Conservation (phyloP, 169 alveolate species). For the Plasmodium gaboni region DNA sequence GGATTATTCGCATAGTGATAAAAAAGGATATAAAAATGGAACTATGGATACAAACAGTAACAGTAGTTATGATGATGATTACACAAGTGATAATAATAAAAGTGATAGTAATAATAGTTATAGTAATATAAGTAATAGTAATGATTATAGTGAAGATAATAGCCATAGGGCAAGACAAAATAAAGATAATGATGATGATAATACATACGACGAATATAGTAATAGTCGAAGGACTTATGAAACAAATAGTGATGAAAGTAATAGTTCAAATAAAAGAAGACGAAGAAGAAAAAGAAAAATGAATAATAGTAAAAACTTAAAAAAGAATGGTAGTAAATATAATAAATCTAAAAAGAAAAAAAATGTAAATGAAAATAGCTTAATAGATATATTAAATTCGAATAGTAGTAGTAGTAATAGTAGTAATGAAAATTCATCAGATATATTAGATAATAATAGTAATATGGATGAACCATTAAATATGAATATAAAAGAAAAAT, state of each 20-base stretch:
- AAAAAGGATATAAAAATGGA: background rate
- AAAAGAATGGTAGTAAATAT: background rate
- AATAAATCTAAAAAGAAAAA: background rate
- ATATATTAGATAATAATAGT: slow-evolving; percentile 38
- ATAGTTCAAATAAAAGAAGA: background rate
- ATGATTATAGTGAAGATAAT: background rate
- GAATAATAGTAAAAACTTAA: background rate
- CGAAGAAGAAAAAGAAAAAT: background rate
- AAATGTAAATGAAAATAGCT: slow-evolving; percentile 21
- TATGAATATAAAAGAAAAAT: slow-evolving; percentile 49
- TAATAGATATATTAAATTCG: slow-evolving; percentile 42
- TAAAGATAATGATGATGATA: background rate
- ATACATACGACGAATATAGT: background rate
- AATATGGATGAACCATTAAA: slow-evolving; percentile 43
- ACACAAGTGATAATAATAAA: background rate
- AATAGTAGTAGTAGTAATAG: slow-evolving; percentile 57
- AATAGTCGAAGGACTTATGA: background rate
- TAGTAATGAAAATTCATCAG: slow-evolving; percentile 13
- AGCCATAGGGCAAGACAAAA: background rate
- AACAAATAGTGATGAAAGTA: background rate
- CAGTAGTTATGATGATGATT: background rate
- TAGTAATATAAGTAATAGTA: background rate
- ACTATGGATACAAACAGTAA: background rate
- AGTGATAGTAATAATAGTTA: background rate
- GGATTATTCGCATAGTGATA: background rate